Evolutionary conservation across 345 rosid genomes (phyloP).

Genomic region (Boechera retrofracta): DNA sequence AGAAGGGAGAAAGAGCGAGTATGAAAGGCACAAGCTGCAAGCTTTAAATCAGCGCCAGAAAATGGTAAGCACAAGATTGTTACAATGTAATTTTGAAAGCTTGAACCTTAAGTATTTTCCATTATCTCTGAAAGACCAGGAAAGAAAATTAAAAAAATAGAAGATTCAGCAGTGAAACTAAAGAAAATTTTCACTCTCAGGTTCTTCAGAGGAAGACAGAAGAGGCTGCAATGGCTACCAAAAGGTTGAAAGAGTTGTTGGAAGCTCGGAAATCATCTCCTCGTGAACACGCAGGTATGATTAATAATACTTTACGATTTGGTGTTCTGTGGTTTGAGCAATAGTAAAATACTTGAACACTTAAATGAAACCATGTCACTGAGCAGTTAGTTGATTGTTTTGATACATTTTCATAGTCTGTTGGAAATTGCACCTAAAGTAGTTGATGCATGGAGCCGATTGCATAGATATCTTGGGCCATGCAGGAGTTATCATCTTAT

Average conservation of each 20-base stretch:
- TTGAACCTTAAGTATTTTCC: constrained; percentile 16
- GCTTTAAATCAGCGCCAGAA: constrained; percentile 97
- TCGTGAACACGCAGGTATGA: constrained; percentile 76
- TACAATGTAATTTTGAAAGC: constrained; percentile 7
- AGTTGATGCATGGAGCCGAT: neutral
- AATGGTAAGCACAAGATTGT: constrained; percentile 58
- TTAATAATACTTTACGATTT: neutral
- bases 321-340: neutral
- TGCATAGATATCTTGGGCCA: neutral
- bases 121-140: neutral
- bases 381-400: neutral
- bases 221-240: constrained; percentile 99
- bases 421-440: neutral
- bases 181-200: constrained; percentile 50
- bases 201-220: constrained; percentile 99
- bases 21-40: constrained; percentile 97
- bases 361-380: neutral
- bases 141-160: neutral
- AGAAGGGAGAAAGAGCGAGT: constrained; percentile 97
- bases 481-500: neutral
- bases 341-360: constrained; percentile 2
- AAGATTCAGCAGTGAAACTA: constrained; percentile 30
- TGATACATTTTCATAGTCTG: neutral
- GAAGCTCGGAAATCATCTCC: constrained; percentile 93
- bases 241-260: constrained; percentile 91